Evolutionary conservation across 2,329 filamentous ascomycete genomes (phyloP).

Genomic region (Rhexocercosporidium sp.): DNA sequence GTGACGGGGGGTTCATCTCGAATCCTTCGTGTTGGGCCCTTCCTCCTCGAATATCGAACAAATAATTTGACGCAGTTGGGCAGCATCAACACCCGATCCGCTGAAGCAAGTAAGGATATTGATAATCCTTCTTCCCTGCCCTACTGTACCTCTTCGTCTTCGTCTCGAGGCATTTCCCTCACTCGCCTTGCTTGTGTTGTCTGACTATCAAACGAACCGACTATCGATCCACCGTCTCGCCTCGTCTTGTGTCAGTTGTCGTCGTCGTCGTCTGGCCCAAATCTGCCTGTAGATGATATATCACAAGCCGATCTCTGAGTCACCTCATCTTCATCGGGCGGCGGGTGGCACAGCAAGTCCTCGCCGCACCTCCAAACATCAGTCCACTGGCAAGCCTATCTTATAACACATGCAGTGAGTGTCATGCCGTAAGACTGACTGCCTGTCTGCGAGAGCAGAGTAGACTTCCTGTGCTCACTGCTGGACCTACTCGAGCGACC

Average conservation of each 20-base stretch:
- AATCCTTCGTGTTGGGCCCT: neutral
- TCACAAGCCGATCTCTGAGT: slow-evolving; percentile 26
- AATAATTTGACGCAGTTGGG: neutral
- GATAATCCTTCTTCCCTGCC: neutral
- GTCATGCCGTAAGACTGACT: too few relatives aligned
- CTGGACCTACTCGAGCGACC: neutral
- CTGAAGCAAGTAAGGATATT: neutral
- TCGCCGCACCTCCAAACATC: neutral
- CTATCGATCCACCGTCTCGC: neutral
- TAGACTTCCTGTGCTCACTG: too few relatives aligned
- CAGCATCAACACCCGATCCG: neutral
- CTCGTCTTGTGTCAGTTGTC: neutral
- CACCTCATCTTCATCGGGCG: slow-evolving; percentile 27
- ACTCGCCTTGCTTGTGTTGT: neutral
- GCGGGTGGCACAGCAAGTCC: slow-evolving; percentile 7
- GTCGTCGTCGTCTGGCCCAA: neutral
- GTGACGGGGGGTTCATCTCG: neutral
- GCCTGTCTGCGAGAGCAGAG: neutral
- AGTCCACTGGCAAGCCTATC: too few relatives aligned
- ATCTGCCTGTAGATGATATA: slow-evolving; percentile 11
- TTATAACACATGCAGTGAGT: too few relatives aligned
- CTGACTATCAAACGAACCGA: neutral
- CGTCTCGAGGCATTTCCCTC: neutral
- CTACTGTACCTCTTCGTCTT: neutral
- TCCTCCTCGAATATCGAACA: neutral